Conservation (phyloP, 805 yeast species). For the Candida dajiaensis region DNA sequence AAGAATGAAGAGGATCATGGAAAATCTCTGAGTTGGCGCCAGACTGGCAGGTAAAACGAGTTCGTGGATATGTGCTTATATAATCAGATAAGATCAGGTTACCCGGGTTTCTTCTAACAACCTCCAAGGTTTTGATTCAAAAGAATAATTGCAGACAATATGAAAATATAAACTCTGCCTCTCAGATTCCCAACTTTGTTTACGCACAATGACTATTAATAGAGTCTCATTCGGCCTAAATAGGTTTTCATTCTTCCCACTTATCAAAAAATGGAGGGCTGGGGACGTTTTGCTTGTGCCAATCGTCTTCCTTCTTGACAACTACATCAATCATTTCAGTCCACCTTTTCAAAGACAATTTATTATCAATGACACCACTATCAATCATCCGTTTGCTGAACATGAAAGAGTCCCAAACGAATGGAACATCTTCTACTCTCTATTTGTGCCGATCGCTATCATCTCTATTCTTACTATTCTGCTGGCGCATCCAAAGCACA, state of each 20-base stretch:
- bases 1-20: not conserved
- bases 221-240: conserved; percentile 23
- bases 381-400: conserved; percentile 77
- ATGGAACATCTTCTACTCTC: conserved; percentile 49
- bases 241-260: conserved; percentile 17
- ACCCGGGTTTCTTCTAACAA: too few relatives aligned
- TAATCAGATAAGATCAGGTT: not conserved
- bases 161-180: not conserved
- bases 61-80: not conserved
- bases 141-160: not conserved
- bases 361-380: conserved; percentile 63
- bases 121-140: too few relatives aligned
- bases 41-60: not conserved
- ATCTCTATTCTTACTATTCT: conserved; percentile 30
- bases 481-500: conserved; percentile 41
- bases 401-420: conserved; percentile 61
- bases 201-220: conserved; percentile 18
- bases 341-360: conserved; percentile 79
- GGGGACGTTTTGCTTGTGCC: conserved; percentile 31
- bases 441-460: conserved; percentile 40
- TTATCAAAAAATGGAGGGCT: conserved; percentile 32
- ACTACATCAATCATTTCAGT: conserved; percentile 27
- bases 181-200: not conserved
- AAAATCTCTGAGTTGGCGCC: not conserved
- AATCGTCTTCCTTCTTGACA: conserved; percentile 25